Base-by-base conservation (phyloP, 2,329 filamentous ascomycete species). In the Fusarium liriodendri region DNA sequence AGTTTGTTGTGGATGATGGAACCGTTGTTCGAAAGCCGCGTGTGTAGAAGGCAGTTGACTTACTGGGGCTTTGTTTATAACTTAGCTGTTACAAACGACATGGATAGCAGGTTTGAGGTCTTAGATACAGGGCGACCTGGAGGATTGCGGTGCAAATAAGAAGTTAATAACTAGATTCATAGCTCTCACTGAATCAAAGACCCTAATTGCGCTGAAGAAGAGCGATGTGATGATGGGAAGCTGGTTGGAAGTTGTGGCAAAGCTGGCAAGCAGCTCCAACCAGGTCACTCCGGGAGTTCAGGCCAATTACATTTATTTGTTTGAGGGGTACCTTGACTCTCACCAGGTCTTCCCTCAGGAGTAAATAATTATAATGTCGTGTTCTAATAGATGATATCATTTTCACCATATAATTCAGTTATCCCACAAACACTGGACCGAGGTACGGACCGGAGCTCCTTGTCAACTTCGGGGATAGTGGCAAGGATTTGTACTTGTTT, bases 1-100 rank as follows among this genome's bases (percentile, higher is more conserved):
- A 77, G 37, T 79, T 70, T 58, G 57, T 77, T 9, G 77, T 79
- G 11, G 62, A 71, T 10, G 67, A 73, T 2, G 76, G 66, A 2
- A 27, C 42, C 1, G 71, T 71, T 40, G 58, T 69, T 6, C 69
- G 64, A 33, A 77, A 68, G 20, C 38, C 40, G 20, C 40, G 40
- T 7, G 20, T 45, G 20, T 45, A 45, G 40, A 22, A 20, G 20
- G 35, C 16, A 37, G 40, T 45, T 45, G 40, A 22, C 20, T 45
- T 11, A 42, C 27, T 8, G 20, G 40, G 20, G 40, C 20, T 45
- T 45, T 22, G 40, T 45, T 45, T 1, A 22, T 45, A 22, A 11
- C 11, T 22, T 22, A 3, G 40, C 18, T 11, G 37, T n/a, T 40
- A 3, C 11, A 6, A n/a, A n/a, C 37, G 4, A 40, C 37, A 45